Conservation (phyloP, 2,329 filamentous ascomycete species). For the Colletotrichum cuscutae region DNA sequence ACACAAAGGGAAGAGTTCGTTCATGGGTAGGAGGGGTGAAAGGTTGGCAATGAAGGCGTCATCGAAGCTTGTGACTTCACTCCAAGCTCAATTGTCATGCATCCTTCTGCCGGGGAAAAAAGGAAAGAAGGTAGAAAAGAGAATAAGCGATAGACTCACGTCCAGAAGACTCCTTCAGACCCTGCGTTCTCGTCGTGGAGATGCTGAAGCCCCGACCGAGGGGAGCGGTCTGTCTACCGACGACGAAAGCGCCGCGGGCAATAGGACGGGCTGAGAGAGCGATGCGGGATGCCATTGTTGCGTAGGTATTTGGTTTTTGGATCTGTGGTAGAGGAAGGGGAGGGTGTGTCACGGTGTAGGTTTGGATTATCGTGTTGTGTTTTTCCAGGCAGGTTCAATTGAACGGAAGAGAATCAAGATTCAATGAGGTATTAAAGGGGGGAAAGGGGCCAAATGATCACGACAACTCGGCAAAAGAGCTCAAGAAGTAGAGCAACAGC, state of each 20-base stretch:
- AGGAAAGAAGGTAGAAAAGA: background rate
- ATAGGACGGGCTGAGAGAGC: conserved; percentile 39
- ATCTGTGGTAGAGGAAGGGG: background rate
- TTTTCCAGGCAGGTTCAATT: background rate
- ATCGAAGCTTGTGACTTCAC: background rate
- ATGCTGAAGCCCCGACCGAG: conserved; percentile 40
- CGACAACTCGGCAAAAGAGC: background rate
- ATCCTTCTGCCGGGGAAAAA: background rate
- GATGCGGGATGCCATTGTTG: conserved; percentile 46
- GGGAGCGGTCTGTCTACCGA: conserved; percentile 38
- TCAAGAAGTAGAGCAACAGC: background rate
- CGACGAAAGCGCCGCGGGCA: conserved; percentile 38
- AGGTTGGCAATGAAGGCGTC: background rate
- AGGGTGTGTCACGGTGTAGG: background rate
- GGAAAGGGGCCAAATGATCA: background rate
- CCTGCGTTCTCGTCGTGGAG: conserved; percentile 42
- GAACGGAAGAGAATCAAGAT: too few species aligned
- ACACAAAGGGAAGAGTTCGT: background rate
- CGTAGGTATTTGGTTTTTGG: background rate
- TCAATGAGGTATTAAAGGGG: too few species aligned
- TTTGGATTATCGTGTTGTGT: background rate
- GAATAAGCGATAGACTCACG: conserved; percentile 41
- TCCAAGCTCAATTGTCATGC: background rate
- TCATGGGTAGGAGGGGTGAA: too few species aligned
- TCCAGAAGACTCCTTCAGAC: conserved; percentile 50